Conservation (phyloP, 768 basidiomycete species). For the Mycena pura region DNA sequence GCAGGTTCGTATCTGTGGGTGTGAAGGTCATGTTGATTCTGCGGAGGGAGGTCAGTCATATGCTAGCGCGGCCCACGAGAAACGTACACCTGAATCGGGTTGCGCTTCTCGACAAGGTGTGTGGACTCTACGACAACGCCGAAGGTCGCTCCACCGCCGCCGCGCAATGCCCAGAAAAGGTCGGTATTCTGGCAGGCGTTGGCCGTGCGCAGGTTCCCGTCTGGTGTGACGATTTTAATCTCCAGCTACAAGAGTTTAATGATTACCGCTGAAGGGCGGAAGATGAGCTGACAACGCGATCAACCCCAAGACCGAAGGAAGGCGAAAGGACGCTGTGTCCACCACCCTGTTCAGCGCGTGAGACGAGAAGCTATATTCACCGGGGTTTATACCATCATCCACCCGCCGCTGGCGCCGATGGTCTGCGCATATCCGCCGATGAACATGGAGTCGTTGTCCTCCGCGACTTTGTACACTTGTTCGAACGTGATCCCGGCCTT, state of each 20-base stretch:
- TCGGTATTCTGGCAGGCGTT: constrained; percentile 48
- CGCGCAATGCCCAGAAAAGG: constrained; percentile 52
- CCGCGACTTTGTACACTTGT: constrained; percentile 26
- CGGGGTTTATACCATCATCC: constrained; percentile 23
- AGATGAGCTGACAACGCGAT: constrained; percentile 28
- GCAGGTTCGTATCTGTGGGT: not conserved
- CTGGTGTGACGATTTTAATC: constrained; percentile 50
- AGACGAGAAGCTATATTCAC: not conserved
- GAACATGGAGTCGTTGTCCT: constrained; percentile 23
- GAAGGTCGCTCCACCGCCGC: constrained; percentile 47
- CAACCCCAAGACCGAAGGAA: constrained; percentile 39
- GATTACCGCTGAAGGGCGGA: too few species aligned
- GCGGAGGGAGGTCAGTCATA: not conserved
- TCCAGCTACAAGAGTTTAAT: constrained; percentile 21
- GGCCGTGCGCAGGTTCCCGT: constrained; percentile 44
- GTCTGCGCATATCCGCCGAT: constrained; percentile 30
- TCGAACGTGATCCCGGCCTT: constrained; percentile 22
- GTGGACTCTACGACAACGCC: constrained; percentile 29
- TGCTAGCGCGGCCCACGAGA: not conserved
- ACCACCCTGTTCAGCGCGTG: constrained; percentile 37
- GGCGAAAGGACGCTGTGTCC: constrained; percentile 41
- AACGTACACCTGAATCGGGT: constrained; percentile 11
- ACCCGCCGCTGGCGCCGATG: constrained; percentile 42
- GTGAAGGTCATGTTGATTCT: constrained; percentile 13
- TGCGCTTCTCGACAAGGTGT: constrained; percentile 5